Conservation (phyloP, 2,329 filamentous ascomycete species). For the Ophiostoma montium region DNA sequence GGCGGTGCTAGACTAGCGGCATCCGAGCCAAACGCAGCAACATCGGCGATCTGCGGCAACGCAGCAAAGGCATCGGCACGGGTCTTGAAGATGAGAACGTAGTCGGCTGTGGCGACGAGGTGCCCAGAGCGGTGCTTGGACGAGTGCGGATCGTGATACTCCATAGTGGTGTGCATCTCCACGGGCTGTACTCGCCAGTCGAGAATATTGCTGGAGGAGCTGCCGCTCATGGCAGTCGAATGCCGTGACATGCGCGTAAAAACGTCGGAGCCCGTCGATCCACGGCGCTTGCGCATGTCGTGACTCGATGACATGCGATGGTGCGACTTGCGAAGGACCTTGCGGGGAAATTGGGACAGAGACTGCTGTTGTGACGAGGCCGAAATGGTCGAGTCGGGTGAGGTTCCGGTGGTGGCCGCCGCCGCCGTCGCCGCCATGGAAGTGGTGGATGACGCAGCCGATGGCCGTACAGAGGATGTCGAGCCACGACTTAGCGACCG, state of each 20-base stretch:
- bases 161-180: conserved; percentile 29
- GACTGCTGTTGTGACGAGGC: conserved; percentile 7
- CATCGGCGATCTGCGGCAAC: conserved; percentile 25
- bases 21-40: conserved; percentile 15
- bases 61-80: conserved; percentile 31
- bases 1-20: conserved; percentile 8
- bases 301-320: conserved; percentile 12
- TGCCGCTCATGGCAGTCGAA: conserved; percentile 17
- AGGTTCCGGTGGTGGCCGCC: background rate
- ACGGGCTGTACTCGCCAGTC: conserved; percentile 21
- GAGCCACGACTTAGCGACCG: conserved; percentile 16
- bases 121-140: conserved; percentile 38
- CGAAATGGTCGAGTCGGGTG: conserved; percentile 5
- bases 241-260: conserved; percentile 16
- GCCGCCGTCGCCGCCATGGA: conserved; percentile 2
- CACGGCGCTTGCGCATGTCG: conserved; percentile 15
- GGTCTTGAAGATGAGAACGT: conserved; percentile 36
- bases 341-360: conserved; percentile 9
- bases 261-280: conserved; percentile 19
- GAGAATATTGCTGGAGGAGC: conserved; percentile 17
- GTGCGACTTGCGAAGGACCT: conserved; percentile 13
- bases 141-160: conserved; percentile 19
- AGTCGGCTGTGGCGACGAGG: conserved; percentile 36
- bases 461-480: conserved; percentile 6
- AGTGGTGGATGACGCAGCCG: conserved; percentile 3